These are phyloP conservation scores for Neopestalotiopsis sp. DNA, from an alignment of 2,329 filamentous ascomycete genomes.

Conservation along the genomic window DNA sequence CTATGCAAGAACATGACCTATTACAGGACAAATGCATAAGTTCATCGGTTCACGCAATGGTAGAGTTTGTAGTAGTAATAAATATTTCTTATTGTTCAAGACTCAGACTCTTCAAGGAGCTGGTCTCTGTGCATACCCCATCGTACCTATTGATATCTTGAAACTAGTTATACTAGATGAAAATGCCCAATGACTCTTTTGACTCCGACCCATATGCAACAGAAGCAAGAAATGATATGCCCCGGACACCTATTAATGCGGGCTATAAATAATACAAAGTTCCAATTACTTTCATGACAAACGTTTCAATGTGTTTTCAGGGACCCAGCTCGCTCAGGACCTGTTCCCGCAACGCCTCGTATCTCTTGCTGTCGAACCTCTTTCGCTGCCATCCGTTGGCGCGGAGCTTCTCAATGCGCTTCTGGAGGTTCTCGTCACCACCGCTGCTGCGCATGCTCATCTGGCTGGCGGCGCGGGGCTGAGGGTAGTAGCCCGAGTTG, in stretches of 20 bases:
- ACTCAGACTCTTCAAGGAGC: too few relatives aligned
- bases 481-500: neutral
- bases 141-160: too few relatives aligned
- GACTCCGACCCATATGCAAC: too few relatives aligned
- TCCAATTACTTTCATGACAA: neutral
- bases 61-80: too few relatives aligned
- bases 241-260: neutral
- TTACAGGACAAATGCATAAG: too few relatives aligned
- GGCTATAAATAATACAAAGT: neutral
- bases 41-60: too few relatives aligned
- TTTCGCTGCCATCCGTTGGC: slow-evolving; percentile 60
- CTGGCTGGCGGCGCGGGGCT: slow-evolving; percentile 17
- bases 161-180: too few relatives aligned
- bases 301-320: neutral
- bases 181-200: too few relatives aligned
- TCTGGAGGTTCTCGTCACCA: slow-evolving; percentile 40
- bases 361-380: slow-evolving; percentile 58
- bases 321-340: slow-evolving; percentile 54
- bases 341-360: slow-evolving; percentile 56
- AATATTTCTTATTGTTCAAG: too few relatives aligned
- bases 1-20: too few relatives aligned
- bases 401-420: slow-evolving; percentile 59
- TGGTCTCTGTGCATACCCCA: too few relatives aligned
- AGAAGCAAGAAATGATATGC: neutral
- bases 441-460: slow-evolving; percentile 21